Base-by-base conservation (phyloP, 257 asterid species). In the Ilex aquifolium region DNA sequence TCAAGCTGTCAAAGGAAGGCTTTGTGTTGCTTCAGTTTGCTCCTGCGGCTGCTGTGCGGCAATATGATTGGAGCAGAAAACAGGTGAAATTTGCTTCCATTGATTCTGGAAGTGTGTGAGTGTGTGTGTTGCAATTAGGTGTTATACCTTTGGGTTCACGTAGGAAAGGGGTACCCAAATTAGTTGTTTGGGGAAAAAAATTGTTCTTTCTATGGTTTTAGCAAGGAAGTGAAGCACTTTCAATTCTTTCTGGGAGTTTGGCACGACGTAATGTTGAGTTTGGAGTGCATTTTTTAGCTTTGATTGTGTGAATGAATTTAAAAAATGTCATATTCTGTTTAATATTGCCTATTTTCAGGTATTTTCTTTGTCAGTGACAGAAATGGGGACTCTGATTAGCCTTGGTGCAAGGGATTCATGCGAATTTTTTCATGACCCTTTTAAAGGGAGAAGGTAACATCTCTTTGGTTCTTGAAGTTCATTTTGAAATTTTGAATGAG, bases 361-460 rank as follows among this genome's bases (percentile, higher is more conserved):
- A 32, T 92, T 89, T 77, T 87, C 97, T 6, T 70, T 92, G 77
- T 85, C 95, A 0, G 96, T 92, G 32, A 59, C 82, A 59, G 99
- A 92, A 76, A 82, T 89, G 15, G 96, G 97, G 69, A 72, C 73
- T 72, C 64, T 89, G 11, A 84, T 92, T 63, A 83, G 96, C 82
- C 94, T 92, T 53, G 99, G 96, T 72, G 74, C 87, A 40, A 87
- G 77, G 69, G 96, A 79, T 63, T 89, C 96, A 50, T 89, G 99
- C 70, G 99, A 92, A 76, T 89, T 92, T 77, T 92, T 92, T 69
- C 99, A 92, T 17, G 99, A 92, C 69, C 99, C 99, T 44, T 57
- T 57, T 67, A 92, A 82, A 69, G 99, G 97, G 63, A 92, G 62
- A 79, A 85, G 96, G 99, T 89, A 77, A 40, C 63, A 67, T 53